Base-by-base conservation (phyloP, 2,329 filamentous ascomycete genomes). In the Davidsoniella eucalypti region DNA sequence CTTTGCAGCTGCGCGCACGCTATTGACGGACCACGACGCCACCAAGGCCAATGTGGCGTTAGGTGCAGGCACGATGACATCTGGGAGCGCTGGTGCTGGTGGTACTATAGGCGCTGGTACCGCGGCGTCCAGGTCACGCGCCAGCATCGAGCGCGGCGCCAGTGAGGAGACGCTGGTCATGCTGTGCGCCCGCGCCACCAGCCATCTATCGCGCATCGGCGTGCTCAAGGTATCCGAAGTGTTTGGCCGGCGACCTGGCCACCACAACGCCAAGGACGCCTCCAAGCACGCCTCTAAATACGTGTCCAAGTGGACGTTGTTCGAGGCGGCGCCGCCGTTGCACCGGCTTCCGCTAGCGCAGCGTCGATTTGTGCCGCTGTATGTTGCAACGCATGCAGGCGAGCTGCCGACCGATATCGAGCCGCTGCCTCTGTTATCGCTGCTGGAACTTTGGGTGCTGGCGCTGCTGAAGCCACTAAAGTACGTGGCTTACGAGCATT, bases 401-500 rank as follows among this genome's bases (percentile, higher is more conserved):
- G 61, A 68, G 44, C 64, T 64, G 6, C 58, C 72, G 17, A 63
- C 69, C 36, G 67, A 73, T 47, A 70, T 75, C 53, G 63, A 63
- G 53, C 63, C 71, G 38, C 57, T 70, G 2, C 67, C 64, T 1
- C 63, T 66, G n/a, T 12, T 33, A 12, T 68, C 65, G 7, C 57
- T 72, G 8, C 61, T 70, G 4, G 69, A 72, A 39, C 60, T 77
- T n/a, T 78, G 76, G 70, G 56, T 73, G 40, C 57, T 70, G 17
- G 66, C 69, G 6, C 62, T 79, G 43, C 66, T 70, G 40, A 75
- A 74, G 56, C 74, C 76, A 4, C 57, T 18, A 21, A 26, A 61
- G 39, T 66, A 64, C 18, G 54, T 75, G 12, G 63, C 60, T 4
- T 73, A 72, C 55, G 73, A 77, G 56, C 67, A 68, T 52, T 63